Base-by-base conservation (phyloP, 768 basidiomycete genomes). In the Phaeolepiota aurea region DNA sequence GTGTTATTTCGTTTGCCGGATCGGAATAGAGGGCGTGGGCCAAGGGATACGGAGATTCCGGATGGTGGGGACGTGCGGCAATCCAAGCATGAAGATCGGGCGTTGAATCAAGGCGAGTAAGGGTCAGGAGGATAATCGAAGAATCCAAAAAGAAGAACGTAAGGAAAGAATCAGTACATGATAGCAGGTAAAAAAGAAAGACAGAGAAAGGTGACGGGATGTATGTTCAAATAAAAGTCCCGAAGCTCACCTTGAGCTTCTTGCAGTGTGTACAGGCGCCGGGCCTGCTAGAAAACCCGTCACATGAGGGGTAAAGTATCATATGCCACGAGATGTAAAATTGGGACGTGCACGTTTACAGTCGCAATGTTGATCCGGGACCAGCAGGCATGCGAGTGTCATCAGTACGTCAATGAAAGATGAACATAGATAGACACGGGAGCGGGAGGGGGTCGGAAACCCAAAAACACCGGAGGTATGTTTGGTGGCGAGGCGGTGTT, bases 261-360 rank as follows among this genome's bases (percentile, higher is more conserved):
- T 88, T 90, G 73, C 87, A 90, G 54, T 89, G 78, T 2, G 74
- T 82, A 59, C 87, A 90, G 32, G 87, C 87, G 43, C 87, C 85
- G 47, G 81, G 79, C 32, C 86, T 89, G 57, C 37, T 25, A 21
- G 15, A 35, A 9, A 5, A 16, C 12, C 25, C 25, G n/a, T 28
- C 25, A 28, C 25, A 28, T 28, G 25, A 28, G 25, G n/a, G 7
- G n/a, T n/a, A n/a, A n/a, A n/a, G n/a, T n/a, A n/a, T n/a, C n/a
- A n/a, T n/a, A n/a, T n/a, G n/a, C n/a, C n/a, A n/a, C n/a, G n/a
- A n/a, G n/a, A n/a, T n/a, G n/a, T n/a, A n/a, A n/a, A n/a, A n/a
- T n/a, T n/a, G n/a, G n/a, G n/a, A n/a, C n/a, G n/a, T n/a, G 25
- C 7, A 28, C 7, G 25, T 28, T 28, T n/a, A 28, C 7, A 28